Evolutionary conservation across 164 flowering plant genomes (phyloP).

Genomic region (Platanus orientalis): DNA sequence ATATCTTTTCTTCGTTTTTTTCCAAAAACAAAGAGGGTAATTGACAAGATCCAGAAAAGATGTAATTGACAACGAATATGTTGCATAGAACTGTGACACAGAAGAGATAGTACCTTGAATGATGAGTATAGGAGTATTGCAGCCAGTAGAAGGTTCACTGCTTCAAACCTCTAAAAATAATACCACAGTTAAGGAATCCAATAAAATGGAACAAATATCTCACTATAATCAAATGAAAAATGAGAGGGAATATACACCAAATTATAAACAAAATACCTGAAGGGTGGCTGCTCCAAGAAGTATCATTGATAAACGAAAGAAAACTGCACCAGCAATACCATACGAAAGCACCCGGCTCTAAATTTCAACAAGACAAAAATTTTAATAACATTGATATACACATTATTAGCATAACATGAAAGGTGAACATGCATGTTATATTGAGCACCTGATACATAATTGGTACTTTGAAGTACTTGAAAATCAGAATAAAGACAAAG

Average conservation of each 20-base stretch:
- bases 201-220: slow-evolving; percentile 4
- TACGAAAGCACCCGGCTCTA: slow-evolving; percentile 89
- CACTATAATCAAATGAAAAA: neutral
- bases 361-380: slow-evolving; percentile 15
- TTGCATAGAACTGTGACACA: neutral
- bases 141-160: slow-evolving; percentile 79
- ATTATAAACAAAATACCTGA: slow-evolving; percentile 47
- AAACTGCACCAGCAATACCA: slow-evolving; percentile 91
- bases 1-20: no score
- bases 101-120: slow-evolving; percentile 59
- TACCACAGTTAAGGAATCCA: slow-evolving; percentile 12
- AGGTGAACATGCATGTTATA: neutral
- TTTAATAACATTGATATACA: neutral
- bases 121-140: slow-evolving; percentile 75
- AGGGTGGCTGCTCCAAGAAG: slow-evolving; percentile 89
- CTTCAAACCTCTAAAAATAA: slow-evolving; percentile 73
- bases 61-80: neutral
- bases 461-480: slow-evolving; percentile 96
- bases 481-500: slow-evolving; percentile 87
- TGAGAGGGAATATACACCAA: neutral
- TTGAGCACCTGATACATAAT: slow-evolving; percentile 64
- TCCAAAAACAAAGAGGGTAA: no score
- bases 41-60: neutral
- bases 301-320: slow-evolving; percentile 79
- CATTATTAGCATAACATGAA: neutral